Evolutionary conservation across 352 stramenopile species (phyloP), one percentile per base, ranked within the genome.

Genomic region (Pythium dissimile): DNA sequence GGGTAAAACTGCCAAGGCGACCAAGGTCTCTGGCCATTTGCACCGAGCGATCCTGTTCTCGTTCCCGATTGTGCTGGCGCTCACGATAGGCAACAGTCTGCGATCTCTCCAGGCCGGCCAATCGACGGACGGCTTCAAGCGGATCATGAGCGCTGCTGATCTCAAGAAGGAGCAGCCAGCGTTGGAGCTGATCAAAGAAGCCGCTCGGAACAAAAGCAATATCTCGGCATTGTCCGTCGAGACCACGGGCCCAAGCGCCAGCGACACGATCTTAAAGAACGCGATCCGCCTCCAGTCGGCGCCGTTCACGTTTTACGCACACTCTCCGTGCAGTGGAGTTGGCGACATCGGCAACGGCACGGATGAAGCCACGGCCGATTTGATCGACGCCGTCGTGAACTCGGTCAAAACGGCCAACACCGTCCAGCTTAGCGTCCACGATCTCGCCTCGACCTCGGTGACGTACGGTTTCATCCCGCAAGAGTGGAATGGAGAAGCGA

Each of bases 31-130:
- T 3, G 24, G 43, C 24, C 3, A 1, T 2, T 10, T 61, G 18
- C 54, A 67, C 59, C 35, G 16, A 1, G 24, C 43, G 1, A 48
- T 72, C 5, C 48, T 84, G 21, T 71, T 80, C 23, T 21, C 68
- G 5, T 65, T 84, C 10, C 74, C 72, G 0, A 65, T 81, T 23
- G 24, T 84, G 10, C 45, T 84, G 2, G 67, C 66, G 32, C 55
- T 84, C 24, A 66, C 56, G 12, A 54, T 84, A 24, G 74, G 69
- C 24, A 84, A 84, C 55, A 84, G 74, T 42, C 66, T 81, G 0
- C 70, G 66, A n/a, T 62, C 64, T 60, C 62, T 84, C 44, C 74
- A 84, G 24, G 74, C 74, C 1, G 64, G 50, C 28, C 75, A 84
- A 49, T 75, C 68, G 27, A 84, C 66, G 2, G 64, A 79, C 15